Base-by-base conservation (phyloP, 805 yeast genomes). In the Kodamaea restingae region DNA sequence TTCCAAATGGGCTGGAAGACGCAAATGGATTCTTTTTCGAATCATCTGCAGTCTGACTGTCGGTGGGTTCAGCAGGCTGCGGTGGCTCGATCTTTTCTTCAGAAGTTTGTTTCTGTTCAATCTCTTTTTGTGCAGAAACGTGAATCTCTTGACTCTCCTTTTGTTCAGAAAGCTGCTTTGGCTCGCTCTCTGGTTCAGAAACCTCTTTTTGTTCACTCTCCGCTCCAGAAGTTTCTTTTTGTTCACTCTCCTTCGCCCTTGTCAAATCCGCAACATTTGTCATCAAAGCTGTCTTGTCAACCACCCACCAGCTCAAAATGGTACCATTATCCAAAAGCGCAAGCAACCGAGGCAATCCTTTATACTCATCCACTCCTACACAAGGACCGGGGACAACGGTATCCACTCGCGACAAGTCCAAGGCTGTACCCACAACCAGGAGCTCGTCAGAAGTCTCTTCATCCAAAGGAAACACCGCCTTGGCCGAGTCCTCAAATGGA, bases 391-490 rank as follows among this genome's bases (percentile, higher is more conserved):
- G 39, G 2, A 81, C 75, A 1, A 50, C 49, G 1, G 49, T 36
- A 11, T 65, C 68, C 0, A 58, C 56, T 2, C 76, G 63, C 8
- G 71, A 63, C 10, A 80, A 49, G 54, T 87, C 95, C 4, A 86
- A 35, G 0, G 77, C 78, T 8, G 84, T 47, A 4, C 96, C 96
- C 15, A 84, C 63, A 0, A 91, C 80, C 6, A 83, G 73, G 10
- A 84, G 74, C 50, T 87, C 95, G 36, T 74, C 81, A 33, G 75
- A 81, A 1, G 81, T 65, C 2, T 69, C 80, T 7, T 77, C 81
- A 51, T 76, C 77, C 48, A 86, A 65, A 1, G 96, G 95, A 45
- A 87, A 64, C 18, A 78, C 72, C 0, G 95, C 95, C 36, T 84
- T 70, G 49, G 77, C 78, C 3, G 80, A 67, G 52, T 88, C 96